Evolutionary conservation across 2,329 filamentous ascomycete species (phyloP).

Genomic region (Neophaeococcomyces aloes): DNA sequence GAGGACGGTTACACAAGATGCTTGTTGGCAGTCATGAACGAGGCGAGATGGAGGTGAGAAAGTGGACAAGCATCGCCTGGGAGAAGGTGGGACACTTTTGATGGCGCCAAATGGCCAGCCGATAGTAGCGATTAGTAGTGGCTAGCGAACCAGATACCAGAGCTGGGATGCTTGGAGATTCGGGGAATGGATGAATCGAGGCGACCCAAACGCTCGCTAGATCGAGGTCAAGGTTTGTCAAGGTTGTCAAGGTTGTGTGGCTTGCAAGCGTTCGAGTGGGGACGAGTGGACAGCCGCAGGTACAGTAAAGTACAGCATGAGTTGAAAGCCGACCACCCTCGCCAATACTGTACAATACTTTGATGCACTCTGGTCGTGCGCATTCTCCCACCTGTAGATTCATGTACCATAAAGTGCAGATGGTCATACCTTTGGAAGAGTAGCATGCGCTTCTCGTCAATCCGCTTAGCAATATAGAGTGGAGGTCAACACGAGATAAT

Average conservation of each 20-base stretch:
- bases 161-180: conserved; percentile 7
- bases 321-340: conserved; percentile 8
- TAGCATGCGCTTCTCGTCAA: not conserved
- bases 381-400: too few relatives aligned
- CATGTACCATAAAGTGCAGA: not conserved
- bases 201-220: conserved; percentile 15
- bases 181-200: conserved; percentile 20
- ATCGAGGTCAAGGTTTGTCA: conserved; percentile 5
- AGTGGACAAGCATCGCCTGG: conserved; percentile 4
- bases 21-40: not conserved
- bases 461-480: not conserved
- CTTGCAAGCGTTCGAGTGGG: conserved; percentile 19
- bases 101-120: conserved; percentile 17
- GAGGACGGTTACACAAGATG: not conserved
- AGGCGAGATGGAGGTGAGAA: conserved; percentile 7
- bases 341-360: not conserved
- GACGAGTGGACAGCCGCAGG: conserved; percentile 16
- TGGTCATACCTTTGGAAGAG: too few relatives aligned
- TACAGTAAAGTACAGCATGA: conserved; percentile 20
- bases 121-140: conserved; percentile 18
- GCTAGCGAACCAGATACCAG: conserved; percentile 2
- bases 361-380: too few relatives aligned
- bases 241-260: conserved; percentile 19
- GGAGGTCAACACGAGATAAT: not conserved
- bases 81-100: conserved; percentile 18